These are phyloP conservation scores for Mycena vitilis DNA, from an alignment of 768 basidiomycete genomes.

Conservation along the genomic window DNA sequence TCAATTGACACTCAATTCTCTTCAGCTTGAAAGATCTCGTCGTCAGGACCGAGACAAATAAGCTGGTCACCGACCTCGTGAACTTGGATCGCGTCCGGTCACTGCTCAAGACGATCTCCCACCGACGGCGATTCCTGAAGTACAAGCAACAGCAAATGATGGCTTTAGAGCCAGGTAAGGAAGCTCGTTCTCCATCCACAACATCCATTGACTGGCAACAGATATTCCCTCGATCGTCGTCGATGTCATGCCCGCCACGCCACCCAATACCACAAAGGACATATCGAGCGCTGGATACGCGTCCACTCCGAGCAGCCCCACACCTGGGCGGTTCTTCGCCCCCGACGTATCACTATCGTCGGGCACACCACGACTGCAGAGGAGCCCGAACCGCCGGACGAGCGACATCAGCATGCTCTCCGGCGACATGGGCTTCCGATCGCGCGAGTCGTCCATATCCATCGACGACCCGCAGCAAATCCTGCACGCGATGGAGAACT, in stretches of 20 bases:
- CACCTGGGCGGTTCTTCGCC: constrained; percentile 50
- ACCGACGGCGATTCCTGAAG: constrained; percentile 74
- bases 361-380: constrained; percentile 63
- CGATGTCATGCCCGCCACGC: constrained; percentile 65
- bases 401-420: constrained; percentile 74
- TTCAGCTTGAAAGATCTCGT: constrained; percentile 85
- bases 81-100: constrained; percentile 89
- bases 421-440: constrained; percentile 53
- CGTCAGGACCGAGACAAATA: constrained; percentile 77
- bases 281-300: constrained; percentile 58
- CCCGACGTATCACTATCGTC: constrained; percentile 61
- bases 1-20: constrained; percentile 16
- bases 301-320: constrained; percentile 52
- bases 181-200: not conserved
- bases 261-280: constrained; percentile 64
- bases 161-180: constrained; percentile 54
- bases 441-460: constrained; percentile 52
- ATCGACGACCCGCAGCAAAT: constrained; percentile 38
- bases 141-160: constrained; percentile 53
- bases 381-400: constrained; percentile 59
- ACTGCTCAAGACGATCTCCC: constrained; percentile 78
- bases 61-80: constrained; percentile 84
- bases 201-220: constrained; percentile 38
- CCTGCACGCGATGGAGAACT: constrained; percentile 32
- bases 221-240: constrained; percentile 82